phyloP scores from a whole-genome alignment of 345 rosid species.

The Rhodamnia argentea region DNA sequence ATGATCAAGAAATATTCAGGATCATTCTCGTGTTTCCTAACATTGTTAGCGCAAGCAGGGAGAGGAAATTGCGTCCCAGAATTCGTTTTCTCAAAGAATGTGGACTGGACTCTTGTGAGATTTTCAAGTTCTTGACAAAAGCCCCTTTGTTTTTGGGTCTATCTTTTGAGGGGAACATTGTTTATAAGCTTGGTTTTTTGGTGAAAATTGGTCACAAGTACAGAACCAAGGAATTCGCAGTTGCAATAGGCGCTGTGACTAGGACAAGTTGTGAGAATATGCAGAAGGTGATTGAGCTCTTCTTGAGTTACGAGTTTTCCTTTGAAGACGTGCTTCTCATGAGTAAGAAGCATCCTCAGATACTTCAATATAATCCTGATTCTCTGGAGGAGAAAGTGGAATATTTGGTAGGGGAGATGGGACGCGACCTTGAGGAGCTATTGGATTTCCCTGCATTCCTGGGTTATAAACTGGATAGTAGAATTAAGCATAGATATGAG shows the following conservation, averaged over 20 bases:
- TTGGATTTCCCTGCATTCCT: conserved; percentile 72
- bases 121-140: conserved; percentile 62
- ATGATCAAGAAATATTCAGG: conserved; percentile 48
- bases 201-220: conserved; percentile 57
- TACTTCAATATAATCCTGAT: conserved; percentile 45
- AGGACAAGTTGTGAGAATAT: conserved; percentile 67
- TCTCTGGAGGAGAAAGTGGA: conserved; percentile 65
- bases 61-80: conserved; percentile 61
- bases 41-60: conserved; percentile 51
- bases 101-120: conserved; percentile 47
- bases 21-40: conserved; percentile 54
- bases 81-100: conserved; percentile 61
- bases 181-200: conserved; percentile 48
- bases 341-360: conserved; percentile 82
- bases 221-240: conserved; percentile 48
- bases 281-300: conserved; percentile 66
- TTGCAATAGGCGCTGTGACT: conserved; percentile 64
- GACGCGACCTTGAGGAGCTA: conserved; percentile 63
- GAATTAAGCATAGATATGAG: conserved; percentile 71
- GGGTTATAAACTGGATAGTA: conserved; percentile 68
- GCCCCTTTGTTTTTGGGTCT: conserved; percentile 62
- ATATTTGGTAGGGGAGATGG: conserved; percentile 66
- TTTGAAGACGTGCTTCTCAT: conserved; percentile 41
- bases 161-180: conserved; percentile 45
- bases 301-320: conserved; percentile 48